Conservation (phyloP, 2,329 filamentous ascomycete genomes). For the Chaetomiaceae sp. region DNA sequence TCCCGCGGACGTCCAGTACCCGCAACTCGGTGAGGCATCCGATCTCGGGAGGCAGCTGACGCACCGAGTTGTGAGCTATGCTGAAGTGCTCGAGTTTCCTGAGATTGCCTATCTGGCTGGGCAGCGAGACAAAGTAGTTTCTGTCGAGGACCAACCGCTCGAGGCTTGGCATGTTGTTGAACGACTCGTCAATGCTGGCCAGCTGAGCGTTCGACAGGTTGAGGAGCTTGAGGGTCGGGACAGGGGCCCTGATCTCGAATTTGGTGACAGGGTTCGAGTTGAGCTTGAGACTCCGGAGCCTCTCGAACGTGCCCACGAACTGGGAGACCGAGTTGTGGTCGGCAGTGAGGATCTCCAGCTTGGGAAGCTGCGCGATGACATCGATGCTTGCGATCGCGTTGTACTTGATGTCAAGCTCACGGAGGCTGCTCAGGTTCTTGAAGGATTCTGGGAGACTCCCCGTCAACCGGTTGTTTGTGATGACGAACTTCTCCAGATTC, state of each 20-base stretch:
- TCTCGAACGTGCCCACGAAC: slow-evolving; percentile 84
- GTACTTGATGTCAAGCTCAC: slow-evolving; percentile 91
- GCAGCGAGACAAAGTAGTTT: slow-evolving; percentile 91
- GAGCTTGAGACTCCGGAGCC: slow-evolving; percentile 76
- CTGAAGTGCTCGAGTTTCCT: slow-evolving; percentile 85
- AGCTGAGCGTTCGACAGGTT: slow-evolving; percentile 91
- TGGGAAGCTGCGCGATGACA: slow-evolving; percentile 75
- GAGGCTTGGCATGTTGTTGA: slow-evolving; percentile 80
- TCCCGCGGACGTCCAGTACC: slow-evolving; percentile 84
- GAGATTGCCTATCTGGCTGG: slow-evolving; percentile 77
- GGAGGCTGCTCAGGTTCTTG: slow-evolving; percentile 67
- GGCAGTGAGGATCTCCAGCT: slow-evolving; percentile 80
- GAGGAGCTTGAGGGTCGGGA: slow-evolving; percentile 77
- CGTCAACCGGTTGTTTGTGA: slow-evolving; percentile 87
- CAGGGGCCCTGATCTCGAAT: slow-evolving; percentile 73
- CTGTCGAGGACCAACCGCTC: slow-evolving; percentile 87
- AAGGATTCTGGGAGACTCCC: slow-evolving; percentile 72
- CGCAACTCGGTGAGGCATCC: slow-evolving; percentile 81
- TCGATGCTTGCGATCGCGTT: slow-evolving; percentile 88
- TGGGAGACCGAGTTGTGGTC: slow-evolving; percentile 91
- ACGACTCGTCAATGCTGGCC: slow-evolving; percentile 82
- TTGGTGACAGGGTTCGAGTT: slow-evolving; percentile 95
- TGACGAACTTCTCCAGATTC: slow-evolving; percentile 82
- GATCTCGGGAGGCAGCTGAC: slow-evolving; percentile 78
- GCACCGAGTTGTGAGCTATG: slow-evolving; percentile 86